These are phyloP conservation scores for Sequoia sempervirens DNA, from an alignment of 75 land plant genomes.

Conservation along the genomic window DNA sequence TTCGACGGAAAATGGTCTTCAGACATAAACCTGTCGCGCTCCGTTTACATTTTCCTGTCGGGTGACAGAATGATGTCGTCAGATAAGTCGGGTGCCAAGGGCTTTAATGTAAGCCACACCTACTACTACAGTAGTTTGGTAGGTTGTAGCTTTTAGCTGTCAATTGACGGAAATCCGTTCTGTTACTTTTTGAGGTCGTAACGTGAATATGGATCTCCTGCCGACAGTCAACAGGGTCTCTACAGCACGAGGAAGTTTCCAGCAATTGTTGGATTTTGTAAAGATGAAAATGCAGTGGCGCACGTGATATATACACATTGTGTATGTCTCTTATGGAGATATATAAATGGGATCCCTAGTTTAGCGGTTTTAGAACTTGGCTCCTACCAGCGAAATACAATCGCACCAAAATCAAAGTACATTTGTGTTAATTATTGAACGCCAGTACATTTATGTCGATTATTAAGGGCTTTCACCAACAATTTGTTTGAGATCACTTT, in stretches of 20 bases:
- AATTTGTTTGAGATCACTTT: too few relatives aligned
- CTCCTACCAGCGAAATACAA: too few relatives aligned
- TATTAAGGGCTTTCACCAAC: too few relatives aligned
- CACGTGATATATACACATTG: too few relatives aligned
- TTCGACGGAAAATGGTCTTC: not conserved
- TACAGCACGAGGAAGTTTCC: not conserved
- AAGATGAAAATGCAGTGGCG: too few relatives aligned
- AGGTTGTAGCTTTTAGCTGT: not conserved
- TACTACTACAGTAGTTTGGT: not conserved
- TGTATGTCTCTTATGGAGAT: too few relatives aligned
- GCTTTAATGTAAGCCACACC: not conserved
- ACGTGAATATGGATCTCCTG: not conserved
- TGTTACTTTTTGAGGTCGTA: not conserved
- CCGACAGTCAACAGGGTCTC: not conserved
- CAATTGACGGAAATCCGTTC: not conserved
- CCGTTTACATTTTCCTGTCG: not conserved
- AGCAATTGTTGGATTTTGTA: too few relatives aligned
- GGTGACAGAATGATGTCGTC: not conserved
- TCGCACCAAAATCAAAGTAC: too few relatives aligned
- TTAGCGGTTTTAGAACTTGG: too few relatives aligned
- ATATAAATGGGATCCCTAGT: too few relatives aligned
- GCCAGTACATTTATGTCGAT: too few relatives aligned
- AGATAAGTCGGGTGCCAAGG: not conserved
- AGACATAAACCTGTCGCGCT: not conserved
- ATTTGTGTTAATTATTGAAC: too few relatives aligned